Percentiles rank a stretch among this genome's conserved stretches.
These are phyloP conservation scores for Tympanopsis confertula DNA, from an alignment of 2,329 filamentous ascomycete species.

Conservation along the genomic window DNA sequence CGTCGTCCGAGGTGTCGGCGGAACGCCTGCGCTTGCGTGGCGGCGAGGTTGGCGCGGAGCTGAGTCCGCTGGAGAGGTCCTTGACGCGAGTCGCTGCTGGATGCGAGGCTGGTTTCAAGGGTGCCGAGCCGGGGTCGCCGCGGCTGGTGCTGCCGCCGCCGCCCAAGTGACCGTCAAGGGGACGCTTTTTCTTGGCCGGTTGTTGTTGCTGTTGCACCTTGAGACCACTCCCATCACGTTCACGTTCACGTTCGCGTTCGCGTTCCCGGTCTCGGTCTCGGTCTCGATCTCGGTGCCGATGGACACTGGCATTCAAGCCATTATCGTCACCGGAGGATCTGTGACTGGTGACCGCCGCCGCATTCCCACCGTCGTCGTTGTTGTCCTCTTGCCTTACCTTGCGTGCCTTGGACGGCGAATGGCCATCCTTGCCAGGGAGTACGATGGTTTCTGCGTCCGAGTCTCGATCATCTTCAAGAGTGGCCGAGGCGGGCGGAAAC, in stretches of 20 bases:
- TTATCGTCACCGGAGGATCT: conserved; percentile 10
- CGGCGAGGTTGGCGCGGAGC: conserved; percentile 46
- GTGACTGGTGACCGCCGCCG: conserved; percentile 11
- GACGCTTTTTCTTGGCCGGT: no score
- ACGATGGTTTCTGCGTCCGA: conserved; percentile 67
- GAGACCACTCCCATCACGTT: no score
- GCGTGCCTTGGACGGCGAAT: conserved; percentile 50
- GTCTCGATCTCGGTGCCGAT: conserved; percentile 9
- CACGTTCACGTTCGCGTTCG: no score
- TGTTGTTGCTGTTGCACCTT: no score
- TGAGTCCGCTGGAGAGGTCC: conserved; percentile 42
- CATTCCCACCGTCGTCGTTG: conserved; percentile 40
- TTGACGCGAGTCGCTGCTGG: conserved; percentile 16
- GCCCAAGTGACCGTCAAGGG: no score
- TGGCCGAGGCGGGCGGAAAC: conserved; percentile 9
- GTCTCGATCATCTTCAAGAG: conserved; percentile 38
- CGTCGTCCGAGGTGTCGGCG: conserved; percentile 24
- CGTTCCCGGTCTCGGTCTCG: no score
- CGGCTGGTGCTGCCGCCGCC: no score
- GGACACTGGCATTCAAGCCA: conserved; percentile 15
- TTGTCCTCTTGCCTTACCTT: conserved; percentile 56
- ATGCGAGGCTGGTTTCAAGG: conserved; percentile 7
- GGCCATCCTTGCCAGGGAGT: conserved; percentile 50
- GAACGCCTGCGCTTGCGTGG: conserved; percentile 21
- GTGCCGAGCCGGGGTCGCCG: conserved; percentile 28